Base-by-base conservation (phyloP, 768 basidiomycete genomes). In the Russula earlei region DNA sequence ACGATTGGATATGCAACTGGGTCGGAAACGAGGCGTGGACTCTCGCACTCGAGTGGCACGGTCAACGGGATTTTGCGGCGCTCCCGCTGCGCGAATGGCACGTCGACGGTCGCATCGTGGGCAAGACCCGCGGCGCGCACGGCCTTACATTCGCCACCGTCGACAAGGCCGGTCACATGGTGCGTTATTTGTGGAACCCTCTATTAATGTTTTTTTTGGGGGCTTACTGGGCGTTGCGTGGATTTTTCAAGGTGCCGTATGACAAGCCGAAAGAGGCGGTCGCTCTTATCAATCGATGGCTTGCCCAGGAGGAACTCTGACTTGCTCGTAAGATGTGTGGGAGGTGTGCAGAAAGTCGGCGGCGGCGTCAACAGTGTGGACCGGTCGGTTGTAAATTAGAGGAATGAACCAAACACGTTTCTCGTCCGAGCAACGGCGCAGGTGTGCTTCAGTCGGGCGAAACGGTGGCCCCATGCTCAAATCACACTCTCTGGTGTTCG, bases 141-240 rank as follows among this genome's bases (percentile, higher is more conserved):
- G 77, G 77, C 9, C 68, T 91, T 51, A 85, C 82, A 11, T 86
- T 81, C 66, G 77, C 75, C 6, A 83, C 79, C 0, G 70, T 86
- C 42, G 68, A 75, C 38, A 82, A 75, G 10, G 86, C 84, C 17
- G 87, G 87, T n/a, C 87, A 89, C 70, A 84, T 85, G 83, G 84
- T 83, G 38, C 41, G 61, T 33, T 33, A 20, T 27, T 17, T 19
- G 9, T 20, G 20, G 2, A 0, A 7, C 33, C 20, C 20, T 20
- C 15, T 29, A 6, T 27, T 12, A 8, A 14, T 36, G 34, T 24
- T 36, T 24, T 38, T n/a, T 33, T 33, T 47, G 11, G n/a, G 5
- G 7, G 25, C 47, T 27, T 15, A 22, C 19, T 48, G 9, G n/a
- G 20, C 27, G 44, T 36, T 7, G 25, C 25, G 27, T 12, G 36